These are phyloP conservation scores for Huiozyma sinensis DNA, from an alignment of 805 yeast species.

Conservation along the genomic window DNA sequence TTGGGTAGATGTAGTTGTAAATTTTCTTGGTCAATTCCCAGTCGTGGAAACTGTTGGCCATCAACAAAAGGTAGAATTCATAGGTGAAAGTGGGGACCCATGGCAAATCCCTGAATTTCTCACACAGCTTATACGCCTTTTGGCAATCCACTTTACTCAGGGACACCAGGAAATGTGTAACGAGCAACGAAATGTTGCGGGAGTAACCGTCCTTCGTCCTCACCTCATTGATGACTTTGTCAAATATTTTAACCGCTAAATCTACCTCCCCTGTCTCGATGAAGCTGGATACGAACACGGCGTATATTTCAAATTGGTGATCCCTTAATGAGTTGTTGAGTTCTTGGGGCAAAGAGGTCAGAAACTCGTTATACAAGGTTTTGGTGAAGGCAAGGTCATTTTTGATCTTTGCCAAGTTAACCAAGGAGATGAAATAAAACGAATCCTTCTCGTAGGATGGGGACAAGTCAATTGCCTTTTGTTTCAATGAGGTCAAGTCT, in stretches of 20 bases:
- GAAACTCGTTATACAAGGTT: conserved; percentile 31
- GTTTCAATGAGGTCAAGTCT: conserved; percentile 4
- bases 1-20: conserved; percentile 31
- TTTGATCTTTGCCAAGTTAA: conserved; percentile 31
- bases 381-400: conserved; percentile 32
- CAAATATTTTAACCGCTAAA: conserved; percentile 47
- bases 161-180: conserved; percentile 36
- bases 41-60: conserved; percentile 27
- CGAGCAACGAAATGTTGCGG: conserved; percentile 30
- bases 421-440: conserved; percentile 31
- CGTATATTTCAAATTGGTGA: conserved; percentile 40
- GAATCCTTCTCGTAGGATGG: conserved; percentile 21
- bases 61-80: conserved; percentile 28
- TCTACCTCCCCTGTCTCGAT: conserved; percentile 39
- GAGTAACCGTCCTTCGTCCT: conserved; percentile 28
- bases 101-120: conserved; percentile 27
- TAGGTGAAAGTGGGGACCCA: conserved; percentile 35
- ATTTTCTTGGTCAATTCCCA: conserved; percentile 27
- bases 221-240: conserved; percentile 39
- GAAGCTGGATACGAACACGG: conserved; percentile 41
- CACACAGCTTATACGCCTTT: conserved; percentile 30
- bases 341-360: conserved; percentile 10
- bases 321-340: conserved; percentile 13
- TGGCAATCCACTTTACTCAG: conserved; percentile 27
- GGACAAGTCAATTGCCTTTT: conserved; percentile 5